Evolutionary conservation across 169 alveolate genomes (phyloP).

Genomic region (Theileria annulata): DNA sequence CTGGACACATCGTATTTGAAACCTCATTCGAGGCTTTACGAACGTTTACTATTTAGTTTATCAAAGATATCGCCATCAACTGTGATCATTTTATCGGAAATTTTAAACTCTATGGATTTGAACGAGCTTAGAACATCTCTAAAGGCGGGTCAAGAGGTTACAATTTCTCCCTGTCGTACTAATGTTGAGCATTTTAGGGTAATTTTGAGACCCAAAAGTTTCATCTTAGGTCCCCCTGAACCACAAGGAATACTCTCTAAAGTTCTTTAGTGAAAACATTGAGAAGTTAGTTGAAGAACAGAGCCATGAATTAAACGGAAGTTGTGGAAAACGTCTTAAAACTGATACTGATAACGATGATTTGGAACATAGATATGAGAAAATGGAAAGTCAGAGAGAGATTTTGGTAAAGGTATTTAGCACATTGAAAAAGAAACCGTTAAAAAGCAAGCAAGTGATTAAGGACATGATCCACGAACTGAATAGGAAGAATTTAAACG

Average conservation of each 20-base stretch:
- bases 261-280: neutral
- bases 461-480: conserved; percentile 17
- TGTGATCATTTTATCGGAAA: conserved; percentile 15
- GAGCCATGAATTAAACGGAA: neutral
- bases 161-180: neutral
- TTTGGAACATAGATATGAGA: neutral
- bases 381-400: conserved; percentile 7
- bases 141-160: neutral
- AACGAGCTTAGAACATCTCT: neutral
- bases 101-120: neutral
- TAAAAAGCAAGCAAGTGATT: neutral
- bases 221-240: neutral
- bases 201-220: neutral
- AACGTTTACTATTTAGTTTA: conserved; percentile 23
- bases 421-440: neutral
- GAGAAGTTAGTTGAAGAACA: neutral
- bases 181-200: neutral
- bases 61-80: conserved; percentile 22
- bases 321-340: neutral
- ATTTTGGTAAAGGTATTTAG: conserved; percentile 6
- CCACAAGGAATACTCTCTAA: neutral
- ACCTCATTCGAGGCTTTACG: conserved; percentile 28
- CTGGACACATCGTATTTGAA: conserved; percentile 1
- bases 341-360: neutral
- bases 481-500: conserved; percentile 2